phyloP scores from a whole-genome alignment of 129 eudicot species.

The Helianthus annuus region HanXRQr2.0-SUNRISE NC_035444.2:55926849-55927348 shows the following conservation, averaged over 20 bases:
- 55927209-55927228: neutral
- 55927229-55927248: too few species aligned
- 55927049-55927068: conserved; percentile 67
- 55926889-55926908: conserved; percentile 59
- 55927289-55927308: conserved; percentile 50
- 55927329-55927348: conserved; percentile 36
- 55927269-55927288: conserved; percentile 50
- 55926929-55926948: conserved; percentile 79
- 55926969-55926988: conserved; percentile 37
- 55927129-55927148: conserved; percentile 57
- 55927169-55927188: conserved; percentile 61
- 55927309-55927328: conserved; percentile 56
- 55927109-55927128: conserved; percentile 62
- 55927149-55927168: conserved; percentile 49
- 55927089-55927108: conserved; percentile 60
- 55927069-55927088: conserved; percentile 57
- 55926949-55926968: conserved; percentile 43
- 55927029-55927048: conserved; percentile 82
- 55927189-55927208: conserved; percentile 44
- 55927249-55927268: conserved; percentile 7
- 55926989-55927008: conserved; percentile 71
- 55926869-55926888: conserved; percentile 83
- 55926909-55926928: conserved; percentile 73
- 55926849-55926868: conserved; percentile 87
- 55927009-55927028: conserved; percentile 61